Percentiles rank a stretch among this genome's conserved stretches.
Conservation (phyloP, 208 protist genomes). For the Angomonas desouzai region DNA sequence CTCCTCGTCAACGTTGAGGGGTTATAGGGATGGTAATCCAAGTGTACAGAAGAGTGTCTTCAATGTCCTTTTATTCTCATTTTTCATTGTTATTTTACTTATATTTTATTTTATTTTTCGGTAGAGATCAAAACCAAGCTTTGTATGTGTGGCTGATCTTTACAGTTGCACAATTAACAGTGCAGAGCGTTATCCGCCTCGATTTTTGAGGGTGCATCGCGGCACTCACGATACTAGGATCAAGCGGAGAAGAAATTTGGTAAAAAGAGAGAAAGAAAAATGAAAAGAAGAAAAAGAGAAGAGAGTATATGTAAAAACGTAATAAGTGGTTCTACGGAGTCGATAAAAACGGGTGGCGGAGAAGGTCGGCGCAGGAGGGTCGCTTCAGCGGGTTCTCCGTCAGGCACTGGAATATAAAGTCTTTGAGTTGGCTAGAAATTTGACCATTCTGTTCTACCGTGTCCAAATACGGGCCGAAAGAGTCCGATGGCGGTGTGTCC, state of each 20-base stretch:
- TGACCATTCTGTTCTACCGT: constrained; percentile 28
- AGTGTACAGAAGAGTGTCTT: neutral
- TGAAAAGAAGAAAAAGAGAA: constrained; percentile 7
- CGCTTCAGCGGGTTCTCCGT: constrained; percentile 44
- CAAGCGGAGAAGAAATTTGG: too few species aligned
- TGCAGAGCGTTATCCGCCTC: too few species aligned
- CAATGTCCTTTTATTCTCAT: too few species aligned
- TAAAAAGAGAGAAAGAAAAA: constrained; percentile 15
- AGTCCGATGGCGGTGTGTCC: constrained; percentile 8
- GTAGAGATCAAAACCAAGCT: neutral
- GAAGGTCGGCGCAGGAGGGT: constrained; percentile 46
- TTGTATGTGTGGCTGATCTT: too few species aligned
- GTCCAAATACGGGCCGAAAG: constrained; percentile 52
- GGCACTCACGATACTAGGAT: too few species aligned
- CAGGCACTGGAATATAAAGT: constrained; percentile 61
- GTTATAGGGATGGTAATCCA: neutral
- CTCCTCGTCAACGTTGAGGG: neutral
- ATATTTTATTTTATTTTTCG: neutral
- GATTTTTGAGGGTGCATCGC: too few species aligned
- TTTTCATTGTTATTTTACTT: too few species aligned
- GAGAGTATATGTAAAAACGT: neutral
- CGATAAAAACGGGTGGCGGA: constrained; percentile 56
- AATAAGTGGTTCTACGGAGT: constrained; percentile 5
- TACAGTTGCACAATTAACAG: too few species aligned
- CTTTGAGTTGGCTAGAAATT: constrained; percentile 38